These are phyloP conservation scores for Pseudogymnoascus pannorum DNA, from an alignment of 2,329 filamentous ascomycete species.

Conservation along the genomic window DNA sequence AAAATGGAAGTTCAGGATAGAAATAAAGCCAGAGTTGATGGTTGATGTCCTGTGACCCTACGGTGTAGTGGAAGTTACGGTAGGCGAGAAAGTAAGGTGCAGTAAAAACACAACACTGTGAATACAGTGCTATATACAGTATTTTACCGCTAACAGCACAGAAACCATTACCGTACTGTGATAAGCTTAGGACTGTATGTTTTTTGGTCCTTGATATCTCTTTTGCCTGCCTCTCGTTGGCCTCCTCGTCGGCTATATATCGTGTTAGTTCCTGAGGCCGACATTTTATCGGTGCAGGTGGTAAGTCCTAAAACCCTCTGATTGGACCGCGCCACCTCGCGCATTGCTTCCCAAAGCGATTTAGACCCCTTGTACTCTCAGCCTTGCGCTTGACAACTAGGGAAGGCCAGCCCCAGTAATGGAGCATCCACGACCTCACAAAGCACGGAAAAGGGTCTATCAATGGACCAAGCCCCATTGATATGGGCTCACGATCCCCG, in stretches of 20 bases:
- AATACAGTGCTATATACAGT: too few species aligned
- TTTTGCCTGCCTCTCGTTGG: too few species aligned
- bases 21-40: background rate
- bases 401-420: background rate
- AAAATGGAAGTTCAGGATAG: background rate
- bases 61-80: too few species aligned
- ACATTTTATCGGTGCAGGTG: background rate
- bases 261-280: background rate
- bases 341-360: slow-evolving; percentile 5
- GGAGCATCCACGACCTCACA: background rate
- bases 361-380: background rate
- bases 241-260: too few species aligned
- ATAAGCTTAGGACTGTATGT: too few species aligned
- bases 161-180: too few species aligned
- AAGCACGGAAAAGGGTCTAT: background rate
- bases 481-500: background rate
- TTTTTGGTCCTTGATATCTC: too few species aligned
- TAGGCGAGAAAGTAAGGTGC: too few species aligned
- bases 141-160: too few species aligned
- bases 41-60: too few species aligned
- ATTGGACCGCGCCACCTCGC: slow-evolving; percentile 5
- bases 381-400: background rate
- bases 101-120: too few species aligned
- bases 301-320: background rate
- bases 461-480: background rate